Base-by-base conservation (phyloP, 148 eudicot genomes). In the Diospyros lotus region DNA sequence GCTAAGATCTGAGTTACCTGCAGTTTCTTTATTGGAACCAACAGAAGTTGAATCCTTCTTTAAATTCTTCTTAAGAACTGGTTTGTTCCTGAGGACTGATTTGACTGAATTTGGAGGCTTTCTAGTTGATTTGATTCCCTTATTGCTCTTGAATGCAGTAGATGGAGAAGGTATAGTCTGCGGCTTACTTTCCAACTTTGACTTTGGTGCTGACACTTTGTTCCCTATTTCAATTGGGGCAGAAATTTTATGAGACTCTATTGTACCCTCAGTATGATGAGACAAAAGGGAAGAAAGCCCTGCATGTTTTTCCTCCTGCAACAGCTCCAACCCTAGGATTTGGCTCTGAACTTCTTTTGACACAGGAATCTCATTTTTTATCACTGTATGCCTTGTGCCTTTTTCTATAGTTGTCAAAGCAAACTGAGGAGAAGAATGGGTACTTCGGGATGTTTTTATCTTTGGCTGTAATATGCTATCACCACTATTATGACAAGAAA, bases 71-170 rank as follows among this genome's bases (percentile, higher is more conserved):
- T 82, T 83, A 46, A 83, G 76, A 61, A 82, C 68, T 71, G 73
- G 86, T 79, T 83, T 89, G 76, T 82, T 86, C 82, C 81, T 87
- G 78, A 82, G 69, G 55, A 87, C 90, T 62, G 97, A 86, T 78
- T 89, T 95, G 48, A 86, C 85, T 10, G 83, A 79, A 69, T 84
- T 89, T 7, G 86, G 79, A n/a, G 86, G 77, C 78, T 80, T 84
- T 69, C 77, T 86, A 10, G 79, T 69, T 58, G 90, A 62, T 71
- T 84, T 94, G 80, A 72, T 75, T 51, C 64, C 80, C 73, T 87
- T 93, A 61, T 80, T 91, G 67, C 82, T 82, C 42, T 78, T 86
- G 46, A 80, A 78, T 44, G 79, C 78, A 53, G 78, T 69, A 58
- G 80, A 80, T 28, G 90, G 79, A 60, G 88, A 83, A 63, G 86